Evolutionary conservation across 2,329 filamentous ascomycete species (phyloP).

Genomic region (Diplodia corticola): DNA sequence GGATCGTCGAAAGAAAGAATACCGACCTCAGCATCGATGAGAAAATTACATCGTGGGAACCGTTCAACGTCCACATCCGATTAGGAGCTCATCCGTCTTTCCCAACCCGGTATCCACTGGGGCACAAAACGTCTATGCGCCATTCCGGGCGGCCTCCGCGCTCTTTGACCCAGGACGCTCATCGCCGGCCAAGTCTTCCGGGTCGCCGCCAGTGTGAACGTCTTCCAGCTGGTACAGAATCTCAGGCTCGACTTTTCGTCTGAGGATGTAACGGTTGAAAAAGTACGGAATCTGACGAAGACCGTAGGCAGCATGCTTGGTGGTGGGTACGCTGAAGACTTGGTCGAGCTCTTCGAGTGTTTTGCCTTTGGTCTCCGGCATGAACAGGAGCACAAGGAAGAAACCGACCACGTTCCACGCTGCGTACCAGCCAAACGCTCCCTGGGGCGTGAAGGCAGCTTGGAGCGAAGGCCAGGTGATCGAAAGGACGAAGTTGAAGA

Average conservation of each 20-base stretch:
- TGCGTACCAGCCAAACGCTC: slow-evolving; percentile 59
- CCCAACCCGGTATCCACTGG: neutral
- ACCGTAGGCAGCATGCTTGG: slow-evolving; percentile 31
- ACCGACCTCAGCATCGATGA: neutral
- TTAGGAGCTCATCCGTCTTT: neutral
- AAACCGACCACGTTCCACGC: slow-evolving; percentile 57
- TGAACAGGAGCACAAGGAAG: slow-evolving; percentile 52
- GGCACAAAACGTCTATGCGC: neutral
- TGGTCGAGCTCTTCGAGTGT: slow-evolving; percentile 47
- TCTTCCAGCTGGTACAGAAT: slow-evolving; percentile 26
- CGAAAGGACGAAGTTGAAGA: slow-evolving; percentile 57
- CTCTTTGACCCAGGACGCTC: neutral
- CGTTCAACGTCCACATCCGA: neutral
- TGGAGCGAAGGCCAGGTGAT: slow-evolving; percentile 56
- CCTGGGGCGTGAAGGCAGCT: slow-evolving; percentile 50
- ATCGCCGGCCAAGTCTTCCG: slow-evolving; percentile 1
- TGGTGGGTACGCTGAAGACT: slow-evolving; percentile 55
- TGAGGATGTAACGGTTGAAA: slow-evolving; percentile 36
- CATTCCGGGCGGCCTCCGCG: neutral
- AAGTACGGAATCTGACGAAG: slow-evolving; percentile 40
- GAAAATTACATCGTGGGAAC: neutral
- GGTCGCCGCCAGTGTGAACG: neutral
- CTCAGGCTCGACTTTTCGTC: slow-evolving; percentile 32
- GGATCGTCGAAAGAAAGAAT: neutral
- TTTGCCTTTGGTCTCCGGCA: slow-evolving; percentile 51